Evolutionary conservation across 2,329 filamentous ascomycete species (phyloP).

Genomic region (Arthrocladium fulminans): DNA sequence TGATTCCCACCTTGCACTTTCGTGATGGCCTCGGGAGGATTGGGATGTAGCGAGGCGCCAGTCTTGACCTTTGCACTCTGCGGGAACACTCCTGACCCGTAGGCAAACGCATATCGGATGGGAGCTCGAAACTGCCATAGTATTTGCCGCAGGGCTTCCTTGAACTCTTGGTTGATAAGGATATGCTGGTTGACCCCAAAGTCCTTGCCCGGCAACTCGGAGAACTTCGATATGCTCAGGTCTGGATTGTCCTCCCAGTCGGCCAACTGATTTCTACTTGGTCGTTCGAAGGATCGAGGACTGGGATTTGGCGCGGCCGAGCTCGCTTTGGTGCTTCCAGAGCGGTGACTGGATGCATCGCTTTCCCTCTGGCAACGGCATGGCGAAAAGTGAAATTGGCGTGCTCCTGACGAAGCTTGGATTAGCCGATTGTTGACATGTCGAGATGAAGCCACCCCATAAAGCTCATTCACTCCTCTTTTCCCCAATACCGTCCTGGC

Average conservation of each 20-base stretch:
- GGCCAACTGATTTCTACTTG: background rate
- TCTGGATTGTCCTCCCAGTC: constrained; percentile 67
- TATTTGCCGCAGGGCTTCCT: constrained; percentile 76
- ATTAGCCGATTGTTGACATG: constrained; percentile 1
- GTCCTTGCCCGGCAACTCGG: constrained; percentile 64
- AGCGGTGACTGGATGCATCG: background rate
- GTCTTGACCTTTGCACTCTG: constrained; percentile 47
- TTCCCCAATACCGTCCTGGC: constrained; percentile 23
- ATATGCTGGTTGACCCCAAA: constrained; percentile 97
- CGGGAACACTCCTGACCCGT: constrained; percentile 92
- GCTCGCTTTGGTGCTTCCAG: background rate
- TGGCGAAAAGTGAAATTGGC: constrained; percentile 2
- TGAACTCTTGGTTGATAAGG: constrained; percentile 90
- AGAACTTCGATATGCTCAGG: constrained; percentile 63
- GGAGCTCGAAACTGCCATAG: constrained; percentile 87
- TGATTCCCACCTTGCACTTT: constrained; percentile 79
- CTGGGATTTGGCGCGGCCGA: background rate
- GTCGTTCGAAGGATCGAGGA: background rate
- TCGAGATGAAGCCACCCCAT: constrained; percentile 7
- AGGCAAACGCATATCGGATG: constrained; percentile 93
- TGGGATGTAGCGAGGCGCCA: constrained; percentile 61
- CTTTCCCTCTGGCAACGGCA: background rate
- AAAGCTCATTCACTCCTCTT: constrained; percentile 19
- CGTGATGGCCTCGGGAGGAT: constrained; percentile 68
- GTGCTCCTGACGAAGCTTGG: background rate